phyloP scores from a whole-genome alignment of 2,329 filamentous ascomycete species.

The Penicillium sp. region DNA sequence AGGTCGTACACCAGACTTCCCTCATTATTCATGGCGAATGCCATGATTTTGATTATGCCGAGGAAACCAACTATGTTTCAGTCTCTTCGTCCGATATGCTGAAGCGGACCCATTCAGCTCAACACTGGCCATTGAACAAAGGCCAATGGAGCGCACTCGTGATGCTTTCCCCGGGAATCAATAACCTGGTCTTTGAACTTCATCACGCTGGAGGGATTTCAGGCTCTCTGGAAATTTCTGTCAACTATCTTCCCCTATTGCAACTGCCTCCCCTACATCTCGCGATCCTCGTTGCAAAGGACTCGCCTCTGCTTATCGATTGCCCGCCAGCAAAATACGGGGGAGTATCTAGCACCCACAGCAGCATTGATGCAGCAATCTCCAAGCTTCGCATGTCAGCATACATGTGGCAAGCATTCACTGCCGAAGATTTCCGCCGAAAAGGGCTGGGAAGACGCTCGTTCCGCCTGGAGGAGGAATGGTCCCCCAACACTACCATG shows the following conservation, averaged over 20 bases:
- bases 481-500: conserved; percentile 21
- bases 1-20: conserved; percentile 22
- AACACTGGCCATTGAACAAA: conserved; percentile 25
- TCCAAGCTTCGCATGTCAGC: conserved; percentile 31
- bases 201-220: conserved; percentile 11
- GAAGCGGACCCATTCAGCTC: conserved; percentile 3
- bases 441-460: conserved; percentile 33
- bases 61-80: conserved; percentile 18
- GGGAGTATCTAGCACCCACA: conserved; percentile 26
- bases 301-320: conserved; percentile 31
- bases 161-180: conserved; percentile 27
- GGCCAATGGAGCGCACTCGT: conserved; percentile 28
- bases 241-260: conserved; percentile 27
- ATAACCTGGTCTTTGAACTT: conserved; percentile 23
- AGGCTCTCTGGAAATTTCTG: conserved; percentile 19
- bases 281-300: conserved; percentile 30
- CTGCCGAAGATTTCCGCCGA: conserved; percentile 31
- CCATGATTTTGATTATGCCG: conserved; percentile 9
- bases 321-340: conserved; percentile 28
- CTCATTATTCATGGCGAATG: conserved; percentile 21
- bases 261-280: conserved; percentile 33
- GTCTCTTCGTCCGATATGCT: conserved; percentile 12
- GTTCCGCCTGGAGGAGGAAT: conserved; percentile 34
- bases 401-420: conserved; percentile 35
- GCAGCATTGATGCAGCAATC: conserved; percentile 27